Conservation (phyloP, 1,284 basidiomycete species). For the Coniferiporia sulphurascens region DNA sequence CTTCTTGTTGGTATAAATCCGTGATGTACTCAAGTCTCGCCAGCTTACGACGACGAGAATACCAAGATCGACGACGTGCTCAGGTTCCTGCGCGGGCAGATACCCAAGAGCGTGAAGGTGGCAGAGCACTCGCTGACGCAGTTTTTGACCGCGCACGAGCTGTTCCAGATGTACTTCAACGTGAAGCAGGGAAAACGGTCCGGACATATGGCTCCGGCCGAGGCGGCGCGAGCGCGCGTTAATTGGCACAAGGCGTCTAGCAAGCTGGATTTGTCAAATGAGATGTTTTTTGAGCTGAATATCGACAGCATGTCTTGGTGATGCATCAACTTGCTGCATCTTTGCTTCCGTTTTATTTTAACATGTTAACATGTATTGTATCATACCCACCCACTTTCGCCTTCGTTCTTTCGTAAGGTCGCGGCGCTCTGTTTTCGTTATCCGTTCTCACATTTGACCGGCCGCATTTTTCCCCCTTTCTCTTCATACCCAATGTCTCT, state of each 20-base stretch:
- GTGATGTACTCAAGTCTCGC: background rate
- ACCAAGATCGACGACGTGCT: slow-evolving; percentile 4
- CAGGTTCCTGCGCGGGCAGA: background rate
- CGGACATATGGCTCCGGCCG: background rate
- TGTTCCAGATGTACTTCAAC: slow-evolving; percentile 1
- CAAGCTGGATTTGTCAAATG: background rate
- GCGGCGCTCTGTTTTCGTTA: too few species aligned
- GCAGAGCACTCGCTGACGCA: slow-evolving; percentile 1
- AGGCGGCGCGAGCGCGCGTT: slow-evolving; percentile 7
- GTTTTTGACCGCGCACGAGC: slow-evolving; percentile 5
- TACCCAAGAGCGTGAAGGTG: slow-evolving; percentile 1
- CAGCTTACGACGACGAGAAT: slow-evolving; percentile 5
- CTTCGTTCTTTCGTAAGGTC: too few species aligned
- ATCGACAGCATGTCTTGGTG: background rate
- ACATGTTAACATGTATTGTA: too few species aligned
- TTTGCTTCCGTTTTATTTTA: too few species aligned
- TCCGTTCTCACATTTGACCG: too few species aligned
- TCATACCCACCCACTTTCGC: too few species aligned
- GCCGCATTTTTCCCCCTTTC: too few species aligned
- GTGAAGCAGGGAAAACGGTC: background rate
- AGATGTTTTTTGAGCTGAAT: background rate
- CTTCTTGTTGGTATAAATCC: too few species aligned
- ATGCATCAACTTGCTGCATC: too few species aligned
- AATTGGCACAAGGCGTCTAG: slow-evolving; percentile 2
- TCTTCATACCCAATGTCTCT: too few species aligned